These are phyloP conservation scores for Colletotrichum tanaceti DNA, from an alignment of 2,329 filamentous ascomycete genomes.

Conservation along the genomic window DNA sequence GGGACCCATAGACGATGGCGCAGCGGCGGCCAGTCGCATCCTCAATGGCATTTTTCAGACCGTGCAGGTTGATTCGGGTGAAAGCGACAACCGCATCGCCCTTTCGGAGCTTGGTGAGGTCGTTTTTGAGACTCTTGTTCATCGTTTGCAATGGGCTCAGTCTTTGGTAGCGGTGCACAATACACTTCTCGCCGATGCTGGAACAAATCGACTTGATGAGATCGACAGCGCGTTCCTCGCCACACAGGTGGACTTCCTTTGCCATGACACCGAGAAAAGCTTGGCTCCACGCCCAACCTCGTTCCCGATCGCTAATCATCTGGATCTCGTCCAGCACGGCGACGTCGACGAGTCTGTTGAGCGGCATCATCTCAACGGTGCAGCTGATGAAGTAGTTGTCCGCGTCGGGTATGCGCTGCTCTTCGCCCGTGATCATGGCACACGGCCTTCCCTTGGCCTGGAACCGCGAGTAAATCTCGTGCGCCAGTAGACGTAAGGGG, in stretches of 20 bases:
- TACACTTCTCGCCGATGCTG: constrained; percentile 82
- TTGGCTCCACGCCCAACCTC: constrained; percentile 95
- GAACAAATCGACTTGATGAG: constrained; percentile 82
- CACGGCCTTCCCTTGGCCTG: constrained; percentile 80
- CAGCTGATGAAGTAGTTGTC: constrained; percentile 78
- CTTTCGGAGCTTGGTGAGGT: constrained; percentile 78
- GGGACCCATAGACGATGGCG: constrained; percentile 90
- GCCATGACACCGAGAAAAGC: constrained; percentile 89
- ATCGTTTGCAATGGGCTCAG: constrained; percentile 81
- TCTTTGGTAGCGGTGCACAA: constrained; percentile 85
- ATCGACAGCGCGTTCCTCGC: constrained; percentile 84
- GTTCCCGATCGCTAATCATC: constrained; percentile 85
- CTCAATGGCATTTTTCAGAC: constrained; percentile 83
- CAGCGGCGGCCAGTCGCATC: constrained; percentile 79
- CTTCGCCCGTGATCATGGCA: constrained; percentile 90
- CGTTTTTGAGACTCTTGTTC: constrained; percentile 69
- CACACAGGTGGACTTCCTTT: constrained; percentile 91
- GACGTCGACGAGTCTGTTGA: constrained; percentile 76
- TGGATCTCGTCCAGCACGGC: constrained; percentile 99
- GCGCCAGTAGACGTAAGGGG: constrained; percentile 86
- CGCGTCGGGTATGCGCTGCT: constrained; percentile 75
- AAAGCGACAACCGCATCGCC: constrained; percentile 94
- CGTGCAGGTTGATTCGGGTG: constrained; percentile 83
- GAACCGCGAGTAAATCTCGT: constrained; percentile 94
- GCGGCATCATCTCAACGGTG: constrained; percentile 87